Percentiles rank a stretch among this genome's conserved stretches.
These are phyloP conservation scores for Clonostachys sp. DNA, from an alignment of 2,329 filamentous ascomycete species.

Conservation along the genomic window DNA sequence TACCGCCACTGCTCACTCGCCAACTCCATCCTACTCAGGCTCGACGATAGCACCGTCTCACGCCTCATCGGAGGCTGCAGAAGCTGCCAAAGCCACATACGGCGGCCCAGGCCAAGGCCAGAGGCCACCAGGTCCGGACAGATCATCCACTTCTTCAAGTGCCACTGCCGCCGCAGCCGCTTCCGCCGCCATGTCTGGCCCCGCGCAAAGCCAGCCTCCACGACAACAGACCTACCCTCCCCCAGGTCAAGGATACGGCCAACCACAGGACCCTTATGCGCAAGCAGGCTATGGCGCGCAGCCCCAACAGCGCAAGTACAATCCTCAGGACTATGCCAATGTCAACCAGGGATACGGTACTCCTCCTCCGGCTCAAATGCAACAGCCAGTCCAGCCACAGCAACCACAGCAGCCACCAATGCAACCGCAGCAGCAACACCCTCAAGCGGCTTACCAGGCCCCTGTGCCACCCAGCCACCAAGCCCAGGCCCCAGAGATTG, in stretches of 20 bases:
- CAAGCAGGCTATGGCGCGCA: constrained; percentile 20
- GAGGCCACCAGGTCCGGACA: constrained; percentile 40
- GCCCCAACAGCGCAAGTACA: constrained; percentile 61
- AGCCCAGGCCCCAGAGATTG: constrained; percentile 15
- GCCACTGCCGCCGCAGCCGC: constrained; percentile 54
- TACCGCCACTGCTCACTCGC: constrained; percentile 31
- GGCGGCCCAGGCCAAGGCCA: constrained; percentile 46
- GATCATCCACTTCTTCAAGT: constrained; percentile 46
- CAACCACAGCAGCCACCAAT: constrained; percentile 23
- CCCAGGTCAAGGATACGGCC: no score
- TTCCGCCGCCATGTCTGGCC: constrained; percentile 48
- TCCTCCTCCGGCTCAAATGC: constrained; percentile 20
- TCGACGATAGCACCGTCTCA: constrained; percentile 12
- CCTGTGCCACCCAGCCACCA: constrained; percentile 17
- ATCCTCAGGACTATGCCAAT: constrained; percentile 72
- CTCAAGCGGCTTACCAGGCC: constrained; percentile 16
- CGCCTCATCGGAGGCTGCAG: constrained; percentile 44
- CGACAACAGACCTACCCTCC: constrained; percentile 12
- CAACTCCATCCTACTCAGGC: constrained; percentile 26
- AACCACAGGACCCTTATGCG: constrained; percentile 19
- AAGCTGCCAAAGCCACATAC: constrained; percentile 63
- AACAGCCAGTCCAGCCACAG: constrained; percentile 25
- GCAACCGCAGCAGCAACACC: constrained; percentile 27
- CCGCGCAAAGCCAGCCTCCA: constrained; percentile 19
- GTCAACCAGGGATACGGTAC: constrained; percentile 41